A percentile compares a stretch with the other conserved stretches of the same genome.
phyloP scores from a whole-genome alignment of 148 eudicot genomes.

The Fagopyrum homotropicum region DNA sequence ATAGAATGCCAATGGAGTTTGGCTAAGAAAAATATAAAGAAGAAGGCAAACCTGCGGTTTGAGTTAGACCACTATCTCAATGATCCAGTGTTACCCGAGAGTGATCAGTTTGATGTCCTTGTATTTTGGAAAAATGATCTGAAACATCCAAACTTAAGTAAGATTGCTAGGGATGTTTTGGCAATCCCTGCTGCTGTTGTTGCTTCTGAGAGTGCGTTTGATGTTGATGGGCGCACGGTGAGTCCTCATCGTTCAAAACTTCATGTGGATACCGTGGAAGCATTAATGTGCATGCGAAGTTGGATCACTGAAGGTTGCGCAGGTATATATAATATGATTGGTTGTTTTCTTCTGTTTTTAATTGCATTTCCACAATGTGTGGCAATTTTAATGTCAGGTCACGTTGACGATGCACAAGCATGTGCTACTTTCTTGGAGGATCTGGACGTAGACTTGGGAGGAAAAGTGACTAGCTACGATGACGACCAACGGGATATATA shows the following conservation, averaged over 20 bases:
- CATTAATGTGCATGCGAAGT: slow-evolving; percentile 12
- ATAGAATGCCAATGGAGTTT: neutral
- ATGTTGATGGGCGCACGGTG: slow-evolving; percentile 14
- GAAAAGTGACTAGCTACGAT: neutral
- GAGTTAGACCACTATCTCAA: slow-evolving; percentile 16
- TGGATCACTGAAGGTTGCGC: neutral
- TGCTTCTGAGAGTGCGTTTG: slow-evolving; percentile 16
- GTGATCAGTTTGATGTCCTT: slow-evolving; percentile 8
- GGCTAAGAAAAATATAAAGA: slow-evolving; percentile 4
- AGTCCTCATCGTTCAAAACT: neutral
- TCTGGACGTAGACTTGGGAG: neutral
- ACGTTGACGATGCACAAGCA: neutral
- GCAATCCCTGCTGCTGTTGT: slow-evolving; percentile 13
- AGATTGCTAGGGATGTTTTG: slow-evolving; percentile 11
- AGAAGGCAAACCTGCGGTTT: neutral
- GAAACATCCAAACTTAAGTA: slow-evolving; percentile 10
- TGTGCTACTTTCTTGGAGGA: neutral
- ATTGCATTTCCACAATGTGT: neutral
- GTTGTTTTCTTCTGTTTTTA: neutral
- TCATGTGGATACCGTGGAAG: slow-evolving; percentile 6
- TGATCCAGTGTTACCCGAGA: neutral
- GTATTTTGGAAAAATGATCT: neutral
- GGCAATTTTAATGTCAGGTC: neutral
- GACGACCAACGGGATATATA: neutral
- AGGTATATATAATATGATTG: neutral